Evolutionary conservation across 495 filamentous ascomycete genomes (phyloP), one percentile per base, ranked within the genome.

Genomic region (Penicillium bovifimosum): DNA sequence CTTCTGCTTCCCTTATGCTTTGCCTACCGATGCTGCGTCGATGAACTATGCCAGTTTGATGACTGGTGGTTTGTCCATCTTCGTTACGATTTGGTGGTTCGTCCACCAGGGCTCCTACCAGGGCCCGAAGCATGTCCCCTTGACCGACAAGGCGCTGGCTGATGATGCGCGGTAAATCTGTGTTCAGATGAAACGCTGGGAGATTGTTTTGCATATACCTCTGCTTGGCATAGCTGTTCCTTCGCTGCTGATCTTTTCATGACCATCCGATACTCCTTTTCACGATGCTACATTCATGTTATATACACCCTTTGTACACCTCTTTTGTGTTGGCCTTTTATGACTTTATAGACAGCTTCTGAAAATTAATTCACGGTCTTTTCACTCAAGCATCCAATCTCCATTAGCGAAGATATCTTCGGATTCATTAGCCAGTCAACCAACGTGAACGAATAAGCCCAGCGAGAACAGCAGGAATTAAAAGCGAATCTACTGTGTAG

Each of bases 31-130:
- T 2, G 76, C 74, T 2, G 66, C 69, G 13, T 74, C 71, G 3
- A 89, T 90, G 86, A 90, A 89, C 60, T 90, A 87, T 61, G 82
- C 85, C 35, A 78, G 76, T 59, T 70, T 87, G 9, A 85, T 88
- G 49, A 75, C 83, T 10, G 82, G 75, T 8, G 85, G 85, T 2
- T 64, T 84, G 40, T 63, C 82, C 0, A 63, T 78, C 9, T 66
- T 80, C 29, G 63, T 76, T 14, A 59, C 60, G 11, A 49, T 65
- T 31, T 72, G 70, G 65, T 78, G 72, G 72, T 63, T 73, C 40
- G 29, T 70, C 42, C 68, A 67, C 50, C 59, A 62, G 52, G 54
- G 58, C 11, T 55, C 60, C 1, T 73, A 73, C 39, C 68, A 68
- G 41, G 70, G 70, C 14, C 69, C 69, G 0, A 67, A 70, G 59